A percentile compares a stretch with the other conserved stretches of the same genome.
Evolutionary conservation across 164 flowering plant genomes (phyloP).

Genomic region (Sedum album): DNA sequence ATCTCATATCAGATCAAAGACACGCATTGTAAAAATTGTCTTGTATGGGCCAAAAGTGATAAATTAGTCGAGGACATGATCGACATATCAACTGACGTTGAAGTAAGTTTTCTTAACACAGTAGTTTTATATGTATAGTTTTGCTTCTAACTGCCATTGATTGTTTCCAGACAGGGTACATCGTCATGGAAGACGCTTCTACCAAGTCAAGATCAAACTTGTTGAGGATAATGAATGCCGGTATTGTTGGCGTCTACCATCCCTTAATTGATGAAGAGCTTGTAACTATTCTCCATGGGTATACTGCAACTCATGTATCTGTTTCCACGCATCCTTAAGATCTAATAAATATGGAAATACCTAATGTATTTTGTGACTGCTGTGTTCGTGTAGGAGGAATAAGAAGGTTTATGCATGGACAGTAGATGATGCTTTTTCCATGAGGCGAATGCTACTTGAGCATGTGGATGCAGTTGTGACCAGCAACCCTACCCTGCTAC

Average conservation of each 20-base stretch:
- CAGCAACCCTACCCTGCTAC: slow-evolving; percentile 54
- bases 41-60: slow-evolving; percentile 98
- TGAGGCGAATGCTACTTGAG: slow-evolving; percentile 56
- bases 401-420: slow-evolving; percentile 96
- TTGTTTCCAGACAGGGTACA: slow-evolving; percentile 72
- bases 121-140: too few relatives aligned
- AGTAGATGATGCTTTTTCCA: slow-evolving; percentile 69
- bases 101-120: slow-evolving; percentile 28
- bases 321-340: neutral
- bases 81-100: slow-evolving; percentile 39
- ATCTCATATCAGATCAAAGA: slow-evolving; percentile 46
- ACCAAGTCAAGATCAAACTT: slow-evolving; percentile 53
- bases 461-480: slow-evolving; percentile 80
- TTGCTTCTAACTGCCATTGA: neutral
- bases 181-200: slow-evolving; percentile 70
- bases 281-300: slow-evolving; percentile 57
- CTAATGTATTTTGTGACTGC: neutral
- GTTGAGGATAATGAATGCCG: slow-evolving; percentile 66
- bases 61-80: slow-evolving; percentile 60
- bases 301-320: slow-evolving; percentile 10
- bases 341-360: neutral
- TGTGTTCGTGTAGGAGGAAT: slow-evolving; percentile 36
- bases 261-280: slow-evolving; percentile 68
- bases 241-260: slow-evolving; percentile 75
- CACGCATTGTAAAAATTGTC: slow-evolving; percentile 59